Evolutionary conservation across 495 filamentous ascomycete genomes (phyloP), one percentile per base, ranked within the genome.

Genomic region (Aspergillus incahuasiensis): DNA sequence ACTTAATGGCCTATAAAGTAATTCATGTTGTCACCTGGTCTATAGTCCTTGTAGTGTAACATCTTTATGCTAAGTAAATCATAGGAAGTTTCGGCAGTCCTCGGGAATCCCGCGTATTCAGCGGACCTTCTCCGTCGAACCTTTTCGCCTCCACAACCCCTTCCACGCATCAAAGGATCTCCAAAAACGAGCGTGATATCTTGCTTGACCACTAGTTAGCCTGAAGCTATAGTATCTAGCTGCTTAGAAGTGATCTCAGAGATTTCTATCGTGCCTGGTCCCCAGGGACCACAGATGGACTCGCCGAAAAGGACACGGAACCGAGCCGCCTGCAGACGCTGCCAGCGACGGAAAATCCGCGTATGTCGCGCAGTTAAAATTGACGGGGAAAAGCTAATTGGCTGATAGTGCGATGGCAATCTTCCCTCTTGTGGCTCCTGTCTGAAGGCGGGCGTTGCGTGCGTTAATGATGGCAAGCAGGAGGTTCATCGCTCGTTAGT

Each of bases 391-490:
- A 28, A 22, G 16, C 52, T 55, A 8, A 54, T 35, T n/a, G 32
- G 8, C 13, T 1, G 7, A 4, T 9, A 70, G 67, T 70, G 65
- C 40, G 67, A 70, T 53, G 68, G 66, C 28, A 57, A 58, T 38
- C 18, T 55, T 6, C 68, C 69, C 15, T 58, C 63, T 6, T 77
- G 74, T 52, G 58, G 68, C 6, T 66, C 69, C 2, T 78, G 75
- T 44, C 62, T 61, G 32, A 78, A 74, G 52, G 68, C 67, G 1
- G 67, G 67, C 41, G 61, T 69, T 8, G 38, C 63, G 16, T 78
- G 75, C 54, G 57, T 75, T 21, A 74, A 72, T 58, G 73, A 75
- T 52, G 74, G 72, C 5, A 76, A 67, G 48, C 70, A 71, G 47
- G 65, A 74, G 21, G 72, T 74, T 15, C 71, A 68, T 45, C 64